A percentile compares a stretch with the other conserved stretches of the same genome.
These are phyloP conservation scores for Royoungia palumana DNA, from an alignment of 768 basidiomycete genomes.

Conservation along the genomic window DNA sequence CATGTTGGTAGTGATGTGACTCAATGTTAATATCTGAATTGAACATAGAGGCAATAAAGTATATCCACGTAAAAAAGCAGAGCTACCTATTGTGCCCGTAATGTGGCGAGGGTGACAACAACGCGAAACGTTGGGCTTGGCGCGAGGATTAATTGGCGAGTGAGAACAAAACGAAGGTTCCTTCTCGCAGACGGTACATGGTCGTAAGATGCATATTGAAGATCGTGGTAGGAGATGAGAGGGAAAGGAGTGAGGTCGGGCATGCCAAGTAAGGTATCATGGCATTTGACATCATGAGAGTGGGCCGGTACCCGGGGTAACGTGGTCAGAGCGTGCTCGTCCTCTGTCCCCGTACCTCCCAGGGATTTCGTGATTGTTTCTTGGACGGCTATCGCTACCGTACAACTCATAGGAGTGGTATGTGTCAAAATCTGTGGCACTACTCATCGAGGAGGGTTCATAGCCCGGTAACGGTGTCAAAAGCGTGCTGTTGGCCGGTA, in stretches of 20 bases:
- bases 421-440: constrained; percentile 8
- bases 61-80: constrained; percentile 21
- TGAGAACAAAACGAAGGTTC: constrained; percentile 3
- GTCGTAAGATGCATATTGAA: constrained; percentile 2
- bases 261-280: neutral
- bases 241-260: neutral
- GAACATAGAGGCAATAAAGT: constrained; percentile 30
- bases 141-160: constrained; percentile 4
- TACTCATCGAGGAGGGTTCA: constrained; percentile 37
- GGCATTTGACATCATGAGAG: constrained; percentile 7
- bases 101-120: constrained; percentile 6
- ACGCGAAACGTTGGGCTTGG: constrained; percentile 1
- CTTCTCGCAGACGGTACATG: constrained; percentile 6
- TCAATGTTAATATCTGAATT: constrained; percentile 13
- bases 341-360: constrained; percentile 23
- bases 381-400: constrained; percentile 38
- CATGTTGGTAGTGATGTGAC: constrained; percentile 15
- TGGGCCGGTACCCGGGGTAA: constrained; percentile 6
- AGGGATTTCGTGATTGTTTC: constrained; percentile 37
- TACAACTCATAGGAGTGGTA: constrained; percentile 37
- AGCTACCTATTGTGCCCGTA: constrained; percentile 16
- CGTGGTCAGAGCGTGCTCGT: constrained; percentile 21
- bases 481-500: constrained; percentile 64
- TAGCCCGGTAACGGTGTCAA: constrained; percentile 69
- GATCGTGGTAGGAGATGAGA: neutral